These are phyloP conservation scores for Boletus rubropictus DNA, from an alignment of 768 basidiomycete species.

Conservation along the genomic window DNA sequence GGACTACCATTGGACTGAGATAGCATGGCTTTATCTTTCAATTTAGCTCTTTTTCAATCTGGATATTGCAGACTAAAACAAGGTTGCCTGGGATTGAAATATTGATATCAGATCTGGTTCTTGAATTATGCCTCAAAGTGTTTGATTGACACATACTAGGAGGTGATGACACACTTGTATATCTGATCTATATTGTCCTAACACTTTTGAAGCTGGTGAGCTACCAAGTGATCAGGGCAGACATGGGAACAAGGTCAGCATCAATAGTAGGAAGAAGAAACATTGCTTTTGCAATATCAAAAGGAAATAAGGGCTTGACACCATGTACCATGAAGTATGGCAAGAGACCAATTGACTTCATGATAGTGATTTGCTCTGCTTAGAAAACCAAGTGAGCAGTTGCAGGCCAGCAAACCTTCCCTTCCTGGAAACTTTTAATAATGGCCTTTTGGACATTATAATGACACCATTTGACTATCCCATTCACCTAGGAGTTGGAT, in stretches of 20 bases:
- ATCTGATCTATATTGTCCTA: not conserved
- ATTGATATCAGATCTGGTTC: rapidly evolving
- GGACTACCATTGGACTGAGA: not conserved
- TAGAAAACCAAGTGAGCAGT: not conserved
- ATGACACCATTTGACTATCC: not conserved
- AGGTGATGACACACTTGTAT: rapidly evolving
- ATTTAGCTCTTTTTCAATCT: not conserved
- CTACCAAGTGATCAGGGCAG: not conserved
- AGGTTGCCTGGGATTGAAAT: not conserved
- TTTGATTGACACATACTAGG: rapidly evolving
- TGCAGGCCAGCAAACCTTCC: not conserved
- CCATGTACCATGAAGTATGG: no score
- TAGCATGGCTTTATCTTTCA: not conserved
- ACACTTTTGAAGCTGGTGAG: not conserved
- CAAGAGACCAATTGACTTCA: not conserved
- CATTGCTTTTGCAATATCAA: slow-evolving; percentile 26
- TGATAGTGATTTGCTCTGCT: not conserved
- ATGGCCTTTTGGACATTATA: not conserved
- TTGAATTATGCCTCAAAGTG: not conserved
- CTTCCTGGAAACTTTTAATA: not conserved
- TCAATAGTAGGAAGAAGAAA: not conserved
- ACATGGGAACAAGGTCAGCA: not conserved
- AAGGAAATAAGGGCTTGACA: slow-evolving; percentile 24
- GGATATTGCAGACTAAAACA: not conserved
- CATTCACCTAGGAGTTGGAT: not conserved